phyloP scores from a whole-genome alignment of 306 rosid genomes.

The Rosa rugosa region DNA sequence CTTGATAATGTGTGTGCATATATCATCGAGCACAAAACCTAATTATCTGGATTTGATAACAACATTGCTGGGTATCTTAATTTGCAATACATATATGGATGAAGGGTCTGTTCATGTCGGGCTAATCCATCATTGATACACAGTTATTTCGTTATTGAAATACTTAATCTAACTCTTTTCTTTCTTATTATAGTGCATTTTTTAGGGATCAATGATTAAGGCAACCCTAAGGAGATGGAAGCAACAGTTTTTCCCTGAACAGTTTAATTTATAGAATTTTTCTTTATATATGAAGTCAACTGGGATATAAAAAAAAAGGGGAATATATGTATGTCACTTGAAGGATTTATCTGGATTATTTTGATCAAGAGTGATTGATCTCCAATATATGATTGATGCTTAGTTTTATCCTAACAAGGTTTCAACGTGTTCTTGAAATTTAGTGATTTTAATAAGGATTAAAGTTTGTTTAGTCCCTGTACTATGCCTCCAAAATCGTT shows the following conservation, averaged over 20 bases:
- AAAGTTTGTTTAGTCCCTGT: too few species aligned
- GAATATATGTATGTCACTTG: background rate
- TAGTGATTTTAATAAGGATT: background rate
- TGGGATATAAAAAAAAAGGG: background rate
- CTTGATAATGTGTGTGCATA: background rate
- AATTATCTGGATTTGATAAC: conserved; percentile 16
- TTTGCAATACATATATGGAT: background rate
- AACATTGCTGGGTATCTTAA: conserved; percentile 8
- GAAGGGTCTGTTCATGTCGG: conserved; percentile 12
- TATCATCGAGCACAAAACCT: conserved; percentile 12
- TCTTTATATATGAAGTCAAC: background rate
- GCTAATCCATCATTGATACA: conserved; percentile 14
- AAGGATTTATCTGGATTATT: background rate
- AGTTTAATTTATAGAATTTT: background rate
- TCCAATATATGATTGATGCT: conserved; percentile 12
- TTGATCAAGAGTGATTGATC: background rate
- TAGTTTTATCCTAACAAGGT: background rate
- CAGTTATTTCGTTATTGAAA: background rate
- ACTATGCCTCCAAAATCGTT: too few species aligned
- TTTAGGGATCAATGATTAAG: background rate
- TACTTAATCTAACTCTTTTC: background rate
- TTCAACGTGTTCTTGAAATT: background rate
- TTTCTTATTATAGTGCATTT: background rate
- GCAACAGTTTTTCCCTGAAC: conserved; percentile 2
- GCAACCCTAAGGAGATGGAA: background rate